Conservation (phyloP, 108 stramenopile genomes). For the Fistulifera pelliculosa region DNA sequence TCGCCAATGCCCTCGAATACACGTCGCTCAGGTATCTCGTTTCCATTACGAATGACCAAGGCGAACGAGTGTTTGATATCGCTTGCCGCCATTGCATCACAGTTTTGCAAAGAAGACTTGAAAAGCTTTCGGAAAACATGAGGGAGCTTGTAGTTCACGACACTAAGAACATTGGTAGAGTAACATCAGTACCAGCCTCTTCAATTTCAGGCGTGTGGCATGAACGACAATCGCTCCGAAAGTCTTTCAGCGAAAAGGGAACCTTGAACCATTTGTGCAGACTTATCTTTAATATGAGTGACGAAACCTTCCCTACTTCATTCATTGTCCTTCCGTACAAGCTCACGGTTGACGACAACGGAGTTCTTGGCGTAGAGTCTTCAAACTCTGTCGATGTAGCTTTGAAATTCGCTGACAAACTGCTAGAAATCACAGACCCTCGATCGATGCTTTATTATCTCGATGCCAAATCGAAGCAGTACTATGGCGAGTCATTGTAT, state of each 20-base stretch:
- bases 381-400: slow-evolving; percentile 26
- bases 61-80: slow-evolving; percentile 17
- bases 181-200: not conserved
- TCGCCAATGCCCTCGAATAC: slow-evolving; percentile 19
- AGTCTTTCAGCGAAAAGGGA: slow-evolving; percentile 16
- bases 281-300: slow-evolving; percentile 31
- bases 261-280: slow-evolving; percentile 25
- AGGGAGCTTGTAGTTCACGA: not conserved
- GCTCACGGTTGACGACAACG: slow-evolving; percentile 21
- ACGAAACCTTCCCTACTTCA: slow-evolving; percentile 25
- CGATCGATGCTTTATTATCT: slow-evolving; percentile 20
- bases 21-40: slow-evolving; percentile 20
- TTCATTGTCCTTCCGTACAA: slow-evolving; percentile 52
- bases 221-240: not conserved
- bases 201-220: not conserved
- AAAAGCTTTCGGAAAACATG: slow-evolving; percentile 6
- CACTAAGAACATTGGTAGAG: not conserved
- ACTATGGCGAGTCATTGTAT: slow-evolving; percentile 10
- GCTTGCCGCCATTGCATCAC: slow-evolving; percentile 18
- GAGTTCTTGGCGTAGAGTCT: slow-evolving; percentile 26
- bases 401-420: slow-evolving; percentile 33
- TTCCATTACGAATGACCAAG: slow-evolving; percentile 10
- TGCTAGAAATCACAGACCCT: slow-evolving; percentile 35
- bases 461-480: slow-evolving; percentile 23
- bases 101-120: slow-evolving; percentile 16